Conservation (phyloP, 768 basidiomycete genomes). For the Macrocybe gigantea region DNA sequence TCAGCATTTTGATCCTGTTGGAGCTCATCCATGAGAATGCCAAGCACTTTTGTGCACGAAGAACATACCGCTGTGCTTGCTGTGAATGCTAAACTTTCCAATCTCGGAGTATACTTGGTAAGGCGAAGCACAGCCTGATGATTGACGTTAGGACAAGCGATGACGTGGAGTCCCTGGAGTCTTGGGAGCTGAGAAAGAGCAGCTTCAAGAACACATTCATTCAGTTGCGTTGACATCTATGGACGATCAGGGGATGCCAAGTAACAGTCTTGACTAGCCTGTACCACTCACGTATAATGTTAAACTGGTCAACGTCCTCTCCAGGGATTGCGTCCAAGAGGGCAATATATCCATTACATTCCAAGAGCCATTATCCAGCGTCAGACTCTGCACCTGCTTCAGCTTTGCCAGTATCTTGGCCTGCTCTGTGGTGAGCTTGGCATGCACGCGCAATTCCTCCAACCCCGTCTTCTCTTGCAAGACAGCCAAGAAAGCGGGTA, state of each 20-base stretch:
- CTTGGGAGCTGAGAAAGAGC: constrained; percentile 44
- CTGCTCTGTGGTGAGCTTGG: constrained; percentile 48
- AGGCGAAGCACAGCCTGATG: constrained; percentile 44
- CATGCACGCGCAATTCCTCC: constrained; percentile 41
- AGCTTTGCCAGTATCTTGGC: constrained; percentile 35
- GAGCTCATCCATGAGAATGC: constrained; percentile 14
- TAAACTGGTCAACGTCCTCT: constrained; percentile 42
- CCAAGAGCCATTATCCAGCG: constrained; percentile 59
- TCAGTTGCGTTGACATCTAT: constrained; percentile 54
- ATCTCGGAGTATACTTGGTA: constrained; percentile 40
- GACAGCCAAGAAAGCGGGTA: constrained; percentile 44
- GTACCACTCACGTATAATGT: constrained; percentile 50
- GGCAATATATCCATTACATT: constrained; percentile 55
- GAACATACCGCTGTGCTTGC: constrained; percentile 37
- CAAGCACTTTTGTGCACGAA: constrained; percentile 6
- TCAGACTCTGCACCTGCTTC: constrained; percentile 34
- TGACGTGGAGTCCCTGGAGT: constrained; percentile 53
- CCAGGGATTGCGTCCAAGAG: constrained; percentile 42
- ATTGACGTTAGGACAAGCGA: constrained; percentile 53
- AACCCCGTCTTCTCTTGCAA: constrained; percentile 42
- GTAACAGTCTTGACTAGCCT: background rate
- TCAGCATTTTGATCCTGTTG: constrained; percentile 22
- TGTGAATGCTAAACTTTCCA: constrained; percentile 59
- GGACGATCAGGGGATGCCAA: background rate
- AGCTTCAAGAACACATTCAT: constrained; percentile 41